Evolutionary conservation across 2,329 filamentous ascomycete genomes (phyloP).

Genomic region (Ophiostoma montium): DNA sequence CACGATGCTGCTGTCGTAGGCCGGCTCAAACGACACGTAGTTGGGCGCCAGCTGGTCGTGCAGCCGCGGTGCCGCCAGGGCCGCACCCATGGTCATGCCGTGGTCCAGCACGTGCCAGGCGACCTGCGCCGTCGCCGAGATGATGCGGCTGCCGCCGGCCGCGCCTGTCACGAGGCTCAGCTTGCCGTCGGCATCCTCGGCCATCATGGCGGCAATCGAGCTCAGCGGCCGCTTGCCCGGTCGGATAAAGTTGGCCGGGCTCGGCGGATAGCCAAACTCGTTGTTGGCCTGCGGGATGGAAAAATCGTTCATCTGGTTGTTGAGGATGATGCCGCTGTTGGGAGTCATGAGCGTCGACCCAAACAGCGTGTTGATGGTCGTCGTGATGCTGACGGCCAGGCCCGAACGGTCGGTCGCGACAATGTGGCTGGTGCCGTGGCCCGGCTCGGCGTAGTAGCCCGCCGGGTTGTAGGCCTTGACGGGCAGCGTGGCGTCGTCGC

Average conservation of each 20-base stretch:
- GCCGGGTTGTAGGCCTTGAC: slow-evolving; percentile 58
- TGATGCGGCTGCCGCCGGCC: slow-evolving; percentile 74
- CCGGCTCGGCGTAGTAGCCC: slow-evolving; percentile 9
- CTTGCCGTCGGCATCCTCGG: slow-evolving; percentile 43
- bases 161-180: slow-evolving; percentile 54
- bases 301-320: slow-evolving; percentile 66
- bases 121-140: slow-evolving; percentile 68
- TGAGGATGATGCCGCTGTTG: slow-evolving; percentile 69
- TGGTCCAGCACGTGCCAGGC: slow-evolving; percentile 62
- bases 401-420: slow-evolving; percentile 59
- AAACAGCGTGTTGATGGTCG: slow-evolving; percentile 79
- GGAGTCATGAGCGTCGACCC: slow-evolving; percentile 68
- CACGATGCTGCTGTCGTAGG: slow-evolving; percentile 56
- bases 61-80: slow-evolving; percentile 54
- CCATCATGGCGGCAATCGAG: slow-evolving; percentile 70
- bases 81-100: slow-evolving; percentile 42
- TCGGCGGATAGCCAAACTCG: slow-evolving; percentile 73
- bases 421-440: slow-evolving; percentile 59
- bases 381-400: slow-evolving; percentile 67
- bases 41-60: slow-evolving; percentile 75
- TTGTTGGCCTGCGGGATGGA: slow-evolving; percentile 66
- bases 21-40: slow-evolving; percentile 53
- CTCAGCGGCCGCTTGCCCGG: slow-evolving; percentile 72
- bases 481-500: slow-evolving; percentile 56
- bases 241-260: slow-evolving; percentile 65